Evolutionary conservation across 2,329 filamentous ascomycete genomes (phyloP).

Genomic region (Paracoccidioides lutzii): DNA sequence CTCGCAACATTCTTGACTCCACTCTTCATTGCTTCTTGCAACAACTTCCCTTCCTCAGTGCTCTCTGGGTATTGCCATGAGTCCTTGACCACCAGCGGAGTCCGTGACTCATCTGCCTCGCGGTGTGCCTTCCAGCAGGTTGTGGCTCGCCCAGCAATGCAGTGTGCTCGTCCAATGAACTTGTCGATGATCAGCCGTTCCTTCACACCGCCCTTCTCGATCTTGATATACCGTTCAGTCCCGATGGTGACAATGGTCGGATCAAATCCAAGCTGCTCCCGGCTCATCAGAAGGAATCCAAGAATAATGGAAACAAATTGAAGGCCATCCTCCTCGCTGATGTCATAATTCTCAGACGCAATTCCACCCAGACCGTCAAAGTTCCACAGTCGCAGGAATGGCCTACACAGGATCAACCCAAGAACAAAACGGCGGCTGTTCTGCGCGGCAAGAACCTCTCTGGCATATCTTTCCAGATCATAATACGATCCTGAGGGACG

Average conservation of each 20-base stretch:
- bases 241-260: conserved; percentile 24
- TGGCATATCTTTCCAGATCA: conserved; percentile 33
- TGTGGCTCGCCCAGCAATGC: conserved; percentile 29
- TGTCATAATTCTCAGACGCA: conserved; percentile 34
- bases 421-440: conserved; percentile 34
- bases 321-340: conserved; percentile 30
- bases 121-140: conserved; percentile 34
- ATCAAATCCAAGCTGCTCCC: conserved; percentile 33
- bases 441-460: conserved; percentile 34
- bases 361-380: conserved; percentile 37
- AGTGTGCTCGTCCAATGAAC: conserved; percentile 22
- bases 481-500: conserved; percentile 26
- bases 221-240: background rate
- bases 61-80: conserved; percentile 33
- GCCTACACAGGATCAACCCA: conserved; percentile 37
- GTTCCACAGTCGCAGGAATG: conserved; percentile 34
- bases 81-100: conserved; percentile 34
- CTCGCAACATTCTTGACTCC: conserved; percentile 17
- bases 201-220: conserved; percentile 12
- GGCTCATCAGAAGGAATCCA: conserved; percentile 21
- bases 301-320: too few species aligned
- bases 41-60: conserved; percentile 32
- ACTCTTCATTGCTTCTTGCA: conserved; percentile 26
- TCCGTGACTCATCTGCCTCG: conserved; percentile 13
- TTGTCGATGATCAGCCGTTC: conserved; percentile 31